Percentiles rank a stretch among this genome's conserved stretches.
phyloP scores from a whole-genome alignment of 1,284 basidiomycete species.

The Naganishia albida region DNA sequence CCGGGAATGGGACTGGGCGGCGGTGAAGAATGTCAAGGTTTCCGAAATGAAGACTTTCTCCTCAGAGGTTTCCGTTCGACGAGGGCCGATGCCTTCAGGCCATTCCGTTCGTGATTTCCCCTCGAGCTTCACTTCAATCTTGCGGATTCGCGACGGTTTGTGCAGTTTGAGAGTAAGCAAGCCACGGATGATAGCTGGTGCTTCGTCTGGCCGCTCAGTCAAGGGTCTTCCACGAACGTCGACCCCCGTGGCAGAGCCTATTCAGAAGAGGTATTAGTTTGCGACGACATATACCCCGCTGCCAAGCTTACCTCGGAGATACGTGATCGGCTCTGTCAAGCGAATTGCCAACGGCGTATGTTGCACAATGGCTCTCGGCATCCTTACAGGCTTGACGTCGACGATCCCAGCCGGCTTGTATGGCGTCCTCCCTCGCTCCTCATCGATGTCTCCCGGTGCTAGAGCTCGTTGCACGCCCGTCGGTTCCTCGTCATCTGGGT shows the following conservation, averaged over 20 bases:
- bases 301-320: conserved; percentile 60
- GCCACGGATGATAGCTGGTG: conserved; percentile 82
- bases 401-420: conserved; percentile 17
- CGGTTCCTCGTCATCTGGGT: conserved; percentile 15
- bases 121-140: conserved; percentile 75
- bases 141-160: conserved; percentile 83
- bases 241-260: conserved; percentile 48
- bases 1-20: conserved; percentile 44
- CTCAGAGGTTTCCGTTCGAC: conserved; percentile 76
- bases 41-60: conserved; percentile 75
- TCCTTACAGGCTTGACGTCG: conserved; percentile 21
- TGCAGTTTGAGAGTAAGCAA: conserved; percentile 75
- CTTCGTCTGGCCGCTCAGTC: conserved; percentile 57
- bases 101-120: conserved; percentile 70
- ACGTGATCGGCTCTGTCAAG: conserved; percentile 79
- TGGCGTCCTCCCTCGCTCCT: conserved; percentile 11
- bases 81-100: conserved; percentile 87
- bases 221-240: conserved; percentile 57
- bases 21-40: conserved; percentile 72
- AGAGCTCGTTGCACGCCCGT: neutral
- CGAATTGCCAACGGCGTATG: conserved; percentile 61
- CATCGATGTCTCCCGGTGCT: neutral
- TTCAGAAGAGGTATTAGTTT: no score
- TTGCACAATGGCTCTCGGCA: conserved; percentile 24
- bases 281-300: no score